Base-by-base conservation (phyloP, 208 protist species). In the Acanthamoeba rhysodes region DNA sequence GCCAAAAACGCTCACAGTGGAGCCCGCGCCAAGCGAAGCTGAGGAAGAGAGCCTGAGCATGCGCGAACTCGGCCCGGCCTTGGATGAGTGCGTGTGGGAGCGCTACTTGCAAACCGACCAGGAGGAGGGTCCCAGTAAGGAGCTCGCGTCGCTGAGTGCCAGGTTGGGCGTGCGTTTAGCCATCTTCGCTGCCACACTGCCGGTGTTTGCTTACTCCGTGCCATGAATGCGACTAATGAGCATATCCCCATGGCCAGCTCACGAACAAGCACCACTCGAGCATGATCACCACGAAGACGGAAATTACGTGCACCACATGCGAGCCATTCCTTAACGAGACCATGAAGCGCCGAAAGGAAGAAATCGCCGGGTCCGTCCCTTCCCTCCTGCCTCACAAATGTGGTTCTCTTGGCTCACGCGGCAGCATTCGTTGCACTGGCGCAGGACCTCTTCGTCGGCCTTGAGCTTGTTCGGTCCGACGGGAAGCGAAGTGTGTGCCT, bases 241-340 rank as follows among this genome's bases (percentile, higher is more conserved):
- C 45, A 50, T 10, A 45, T 50, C 45, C 45, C 14, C 45, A 50
- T 50, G 45, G 57, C 57, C 16, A 64, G 68, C 14, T 74, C 68
- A 20, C n/a, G 68, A 12, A 27, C 27, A 20, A 18, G 7, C 24
- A 18, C 24, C 27, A n/a, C 24, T 18, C 10, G 20, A 74, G 24
- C 12, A 74, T 74, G 68, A 74, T 74, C 68, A 74, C 68, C 24
- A 32, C 68, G 32, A 18, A n/a, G n/a, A 74, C 29, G 68, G 68
- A 74, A 37, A 74, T 74, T 9, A 74, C 32, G 27, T 74, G 68
- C 68, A 20, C 68, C 68, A 74, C 68, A 8, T 74, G 68, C 32
- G 68, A 34, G n/a, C 68, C 68, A 18, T 74, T 74, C 68, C 68
- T 74, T 10, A 34, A 74, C 68, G 68, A 74, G n/a, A n/a, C n/a